A percentile compares a stretch with the other conserved stretches of the same genome.
Evolutionary conservation across 106 monocot genomes (phyloP).

Genomic region (Platanthera guangdongensis): DNA sequence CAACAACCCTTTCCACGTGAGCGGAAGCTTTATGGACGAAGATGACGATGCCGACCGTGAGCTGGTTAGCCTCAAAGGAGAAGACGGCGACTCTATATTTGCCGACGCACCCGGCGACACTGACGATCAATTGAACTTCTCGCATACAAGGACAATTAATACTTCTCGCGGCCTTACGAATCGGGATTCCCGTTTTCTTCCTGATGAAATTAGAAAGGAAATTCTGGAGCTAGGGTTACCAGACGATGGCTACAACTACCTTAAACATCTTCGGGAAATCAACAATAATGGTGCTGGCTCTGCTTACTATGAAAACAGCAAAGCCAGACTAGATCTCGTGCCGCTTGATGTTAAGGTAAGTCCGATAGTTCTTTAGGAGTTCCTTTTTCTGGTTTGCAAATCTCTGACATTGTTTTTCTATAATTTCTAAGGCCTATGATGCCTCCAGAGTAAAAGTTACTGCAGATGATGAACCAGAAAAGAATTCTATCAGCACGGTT

Average conservation of each 20-base stretch:
- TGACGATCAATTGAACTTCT: conserved; percentile 6
- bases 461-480: conserved; percentile 14
- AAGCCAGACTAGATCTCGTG: conserved; percentile 52
- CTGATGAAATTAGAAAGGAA: conserved; percentile 65
- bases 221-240: conserved; percentile 86
- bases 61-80: not conserved
- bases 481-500: conserved; percentile 29
- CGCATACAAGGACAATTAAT: not conserved
- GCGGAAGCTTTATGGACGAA: conserved; percentile 21
- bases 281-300: conserved; percentile 51
- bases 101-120: conserved; percentile 52
- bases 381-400: not conserved
- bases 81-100: conserved; percentile 38
- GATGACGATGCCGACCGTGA: not conserved
- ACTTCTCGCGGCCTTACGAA: not conserved
- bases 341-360: conserved; percentile 66
- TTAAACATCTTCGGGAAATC: conserved; percentile 78
- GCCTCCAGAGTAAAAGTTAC: conserved; percentile 46
- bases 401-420: not conserved
- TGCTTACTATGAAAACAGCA: conserved; percentile 45
- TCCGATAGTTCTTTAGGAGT: not conserved
- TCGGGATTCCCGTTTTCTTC: conserved; percentile 9
- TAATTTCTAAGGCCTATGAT: conserved; percentile 53
- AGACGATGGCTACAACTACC: conserved; percentile 93
- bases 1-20: conserved; percentile 45